Base-by-base conservation (phyloP, 164 flowering plant species). In the Stephania japonica region DNA sequence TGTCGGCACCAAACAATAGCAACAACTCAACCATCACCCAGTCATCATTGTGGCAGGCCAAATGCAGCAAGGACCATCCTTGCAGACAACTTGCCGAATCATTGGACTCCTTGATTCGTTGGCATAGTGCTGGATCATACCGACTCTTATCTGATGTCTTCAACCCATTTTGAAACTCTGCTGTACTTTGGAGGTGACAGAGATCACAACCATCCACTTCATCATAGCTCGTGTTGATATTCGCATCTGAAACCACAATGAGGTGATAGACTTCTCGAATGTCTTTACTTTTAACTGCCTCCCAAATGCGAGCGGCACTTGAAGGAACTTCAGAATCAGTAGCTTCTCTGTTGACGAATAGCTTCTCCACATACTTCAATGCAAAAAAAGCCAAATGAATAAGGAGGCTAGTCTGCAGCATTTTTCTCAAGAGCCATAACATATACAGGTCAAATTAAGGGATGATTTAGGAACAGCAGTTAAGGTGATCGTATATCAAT, bases 61-160 rank as follows among this genome's bases (percentile, higher is more conserved):
- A 77, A 82, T 95, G 99, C 85, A 95, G 74, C 70, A 92, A 73
- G 32, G 99, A 87, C 63, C 97, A 87, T 62, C 98, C 96, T 79
- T 87, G 91, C 42, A 86, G 83, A 78, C 93, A 86, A 72, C 65
- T 78, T 67, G 71, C 80, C 18, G 88, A 81, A 61, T 84, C 85
- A 53, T 81, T 78, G 49, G 89, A 80, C 68, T 82, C 84, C 69
- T 70, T 78, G 32, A 84, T 78, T 69, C 77, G 81, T 69, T 77
- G 84, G 78, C 96, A 90, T 65, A 74, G 21, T 26, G 82, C 69
- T 27, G 89, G 91, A 82, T 87, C 90, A 76, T 53, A 25, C 23
- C 71, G 75, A 70, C 78, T 79, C 63, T 21, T 78, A 75, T 80
- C 81, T 19, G 41, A 65, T 23, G 49, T 70, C 21, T 70, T 59